Base-by-base conservation (phyloP, 208 protist genomes). In the Acanthamoeba lenticulata region DNA sequence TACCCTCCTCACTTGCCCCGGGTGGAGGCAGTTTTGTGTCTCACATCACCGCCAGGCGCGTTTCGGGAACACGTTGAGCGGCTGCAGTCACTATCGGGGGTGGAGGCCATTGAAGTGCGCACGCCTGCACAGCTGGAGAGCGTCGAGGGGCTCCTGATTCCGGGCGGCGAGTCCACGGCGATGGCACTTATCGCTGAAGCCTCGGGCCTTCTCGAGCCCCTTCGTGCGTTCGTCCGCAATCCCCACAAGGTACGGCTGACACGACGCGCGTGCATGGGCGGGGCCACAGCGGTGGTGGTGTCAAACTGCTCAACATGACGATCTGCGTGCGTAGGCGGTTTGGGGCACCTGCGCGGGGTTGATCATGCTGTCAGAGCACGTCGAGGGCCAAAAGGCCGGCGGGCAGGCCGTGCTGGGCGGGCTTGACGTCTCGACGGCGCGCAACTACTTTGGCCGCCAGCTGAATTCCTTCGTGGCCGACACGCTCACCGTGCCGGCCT, bases 401-500 rank as follows among this genome's bases (percentile, higher is more conserved):
- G 95, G 95, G 21, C 95, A 96, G 91, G 55, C 72, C 3, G 44
- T 96, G 32, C 24, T 95, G 29, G 95, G 95, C 62, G 95, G 95
- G 29, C 72, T 96, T 29, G 47, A 94, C 69, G 32, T 94, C 69
- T 65, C 60, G 15, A 74, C 81, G 19, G 44, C 47, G 17, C 86
- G 95, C n/a, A 96, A 96, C 90, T 92, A 86, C 67, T 96, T 95
- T 49, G 95, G 95, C 44, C 65, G 94, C 13, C 95, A 96, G 77
- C 47, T 96, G 32, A 79, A 95, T 38, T 95, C 89, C n/a, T 55
- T 83, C 36, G 40, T 52, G 60, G 91, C 90, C 13, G 60, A 52
- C 38, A 88, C 67, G 19, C 27, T 83, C 72, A 83, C 34, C 21
- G 72, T 83, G 72, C 72, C 72, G 11, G 72, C 72, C 38, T 19